These are phyloP conservation scores for Physaria fendleri DNA, from an alignment of 345 rosid species.

Conservation along the genomic window DNA sequence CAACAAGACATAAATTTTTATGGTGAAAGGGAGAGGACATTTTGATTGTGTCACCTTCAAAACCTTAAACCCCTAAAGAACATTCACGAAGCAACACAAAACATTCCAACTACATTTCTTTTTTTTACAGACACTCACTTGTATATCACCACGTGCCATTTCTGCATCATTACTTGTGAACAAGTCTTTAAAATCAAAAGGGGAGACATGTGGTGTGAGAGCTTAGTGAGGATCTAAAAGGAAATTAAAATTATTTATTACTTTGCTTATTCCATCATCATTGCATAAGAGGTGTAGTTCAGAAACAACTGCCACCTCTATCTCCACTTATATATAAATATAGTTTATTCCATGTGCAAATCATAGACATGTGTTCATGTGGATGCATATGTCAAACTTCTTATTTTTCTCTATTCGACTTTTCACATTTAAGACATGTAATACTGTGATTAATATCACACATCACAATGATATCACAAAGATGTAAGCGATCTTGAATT, in stretches of 20 bases:
- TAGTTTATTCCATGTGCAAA: neutral
- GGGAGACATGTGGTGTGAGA: constrained; percentile 12
- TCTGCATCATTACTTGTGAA: constrained; percentile 4
- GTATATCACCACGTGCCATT: constrained; percentile 10
- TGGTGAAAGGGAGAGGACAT: neutral
- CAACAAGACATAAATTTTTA: neutral
- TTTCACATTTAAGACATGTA: constrained; percentile 1
- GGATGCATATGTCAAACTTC: neutral
- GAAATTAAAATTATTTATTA: neutral
- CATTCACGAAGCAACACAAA: constrained; percentile 12
- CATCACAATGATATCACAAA: too few relatives aligned
- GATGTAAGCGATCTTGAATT: too few relatives aligned
- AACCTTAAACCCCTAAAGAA: constrained; percentile 9
- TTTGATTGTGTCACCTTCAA: neutral
- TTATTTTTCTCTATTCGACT: neutral
- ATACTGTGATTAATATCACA: too few relatives aligned
- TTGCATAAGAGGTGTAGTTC: neutral
- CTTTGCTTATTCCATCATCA: constrained; percentile 7
- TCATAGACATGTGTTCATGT: constrained; percentile 3
- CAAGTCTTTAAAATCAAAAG: neutral
- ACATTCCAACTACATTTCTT: neutral
- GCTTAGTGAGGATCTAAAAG: constrained; percentile 16
- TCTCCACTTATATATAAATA: neutral
- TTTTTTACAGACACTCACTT: neutral
- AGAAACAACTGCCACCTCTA: constrained; percentile 8